Evolutionary conservation across 805 yeast genomes (phyloP).

Genomic region (Pichia scutulata): DNA sequence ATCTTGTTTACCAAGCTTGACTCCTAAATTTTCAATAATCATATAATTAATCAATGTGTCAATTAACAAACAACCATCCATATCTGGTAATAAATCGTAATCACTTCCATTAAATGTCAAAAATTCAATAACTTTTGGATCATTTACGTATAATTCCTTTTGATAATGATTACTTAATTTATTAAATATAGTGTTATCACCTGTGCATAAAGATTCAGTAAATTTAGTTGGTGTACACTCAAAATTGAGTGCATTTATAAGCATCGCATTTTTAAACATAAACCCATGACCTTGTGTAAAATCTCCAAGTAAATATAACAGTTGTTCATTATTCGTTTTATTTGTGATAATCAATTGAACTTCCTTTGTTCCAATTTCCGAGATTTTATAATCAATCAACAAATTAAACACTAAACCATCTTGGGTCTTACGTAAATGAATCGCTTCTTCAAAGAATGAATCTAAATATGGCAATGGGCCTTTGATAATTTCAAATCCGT

Average conservation of each 20-base stretch:
- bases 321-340: background rate
- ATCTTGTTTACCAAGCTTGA: background rate
- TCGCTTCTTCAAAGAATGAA: background rate
- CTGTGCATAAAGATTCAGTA: background rate
- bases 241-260: background rate
- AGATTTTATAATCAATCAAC: conserved; percentile 6
- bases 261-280: background rate
- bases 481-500: conserved; percentile 6
- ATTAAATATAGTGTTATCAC: conserved; percentile 1
- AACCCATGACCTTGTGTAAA: conserved; percentile 6
- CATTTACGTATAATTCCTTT: background rate
- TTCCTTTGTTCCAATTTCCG: conserved; percentile 5
- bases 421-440: conserved; percentile 6
- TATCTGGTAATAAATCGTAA: conserved; percentile 1
- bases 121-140: background rate
- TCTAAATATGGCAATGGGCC: conserved; percentile 2
- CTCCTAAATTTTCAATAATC: background rate
- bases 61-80: background rate
- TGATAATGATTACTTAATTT: conserved; percentile 4
- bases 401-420: conserved; percentile 1
- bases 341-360: conserved; percentile 6
- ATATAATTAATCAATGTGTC: conserved; percentile 4
- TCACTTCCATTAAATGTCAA: background rate
- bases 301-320: conserved; percentile 7
- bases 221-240: background rate